Conservation (phyloP, 2,329 filamentous ascomycete species). For the Ceratocystis alfenasii region DNA sequence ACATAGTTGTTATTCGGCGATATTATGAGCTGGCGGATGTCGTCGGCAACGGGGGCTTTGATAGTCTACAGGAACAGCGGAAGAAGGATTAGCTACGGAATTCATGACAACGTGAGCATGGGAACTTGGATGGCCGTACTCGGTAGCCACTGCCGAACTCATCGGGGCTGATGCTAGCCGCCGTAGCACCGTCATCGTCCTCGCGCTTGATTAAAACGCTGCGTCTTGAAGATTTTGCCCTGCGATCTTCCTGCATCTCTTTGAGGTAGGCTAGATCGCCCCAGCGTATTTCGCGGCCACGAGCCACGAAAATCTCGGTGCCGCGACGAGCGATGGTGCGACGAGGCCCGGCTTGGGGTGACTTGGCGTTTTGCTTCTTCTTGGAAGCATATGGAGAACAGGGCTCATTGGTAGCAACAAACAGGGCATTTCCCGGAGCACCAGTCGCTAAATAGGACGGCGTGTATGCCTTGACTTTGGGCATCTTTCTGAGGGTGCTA, state of each 20-base stretch:
- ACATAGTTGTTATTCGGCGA: constrained; percentile 74
- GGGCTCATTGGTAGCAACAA: constrained; percentile 40
- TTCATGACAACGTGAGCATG: background rate
- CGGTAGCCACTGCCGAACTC: constrained; percentile 29
- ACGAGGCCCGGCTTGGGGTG: constrained; percentile 37
- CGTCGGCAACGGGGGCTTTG: constrained; percentile 63
- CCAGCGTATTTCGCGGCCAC: constrained; percentile 86
- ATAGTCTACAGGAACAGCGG: constrained; percentile 46
- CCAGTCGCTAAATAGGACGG: constrained; percentile 76
- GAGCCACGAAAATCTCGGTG: constrained; percentile 78
- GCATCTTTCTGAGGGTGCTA: constrained; percentile 46
- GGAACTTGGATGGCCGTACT: constrained; percentile 22
- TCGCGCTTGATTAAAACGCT: constrained; percentile 36
- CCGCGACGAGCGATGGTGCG: constrained; percentile 67
- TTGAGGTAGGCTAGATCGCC: constrained; percentile 72
- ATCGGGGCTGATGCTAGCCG: constrained; percentile 2
- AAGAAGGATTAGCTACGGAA: constrained; percentile 8
- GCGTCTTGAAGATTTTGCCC: constrained; percentile 20
- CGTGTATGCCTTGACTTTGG: constrained; percentile 73
- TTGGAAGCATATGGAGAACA: constrained; percentile 34
- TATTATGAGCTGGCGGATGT: constrained; percentile 73
- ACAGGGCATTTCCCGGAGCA: constrained; percentile 66
- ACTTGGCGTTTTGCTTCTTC: constrained; percentile 29
- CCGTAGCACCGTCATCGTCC: constrained; percentile 25
- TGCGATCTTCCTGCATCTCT: constrained; percentile 34